Conservation (phyloP, 2,329 filamentous ascomycete genomes). For the Bertia moriformis region DNA sequence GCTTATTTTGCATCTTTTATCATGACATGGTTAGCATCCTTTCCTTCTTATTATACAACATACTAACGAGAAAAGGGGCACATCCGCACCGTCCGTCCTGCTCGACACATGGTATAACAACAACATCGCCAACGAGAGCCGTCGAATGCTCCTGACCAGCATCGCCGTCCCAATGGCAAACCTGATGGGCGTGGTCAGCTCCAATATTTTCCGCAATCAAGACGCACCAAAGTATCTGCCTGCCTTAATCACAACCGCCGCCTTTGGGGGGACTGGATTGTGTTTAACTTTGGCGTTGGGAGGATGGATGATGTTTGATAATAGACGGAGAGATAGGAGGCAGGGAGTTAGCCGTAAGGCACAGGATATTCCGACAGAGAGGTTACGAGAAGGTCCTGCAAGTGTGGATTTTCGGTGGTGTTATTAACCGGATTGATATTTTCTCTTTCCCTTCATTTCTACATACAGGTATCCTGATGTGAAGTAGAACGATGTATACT, state of each 20-base stretch:
- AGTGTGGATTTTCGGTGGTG: not conserved
- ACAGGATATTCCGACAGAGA: not conserved
- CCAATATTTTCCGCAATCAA: conserved; percentile 51
- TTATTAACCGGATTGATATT: no score
- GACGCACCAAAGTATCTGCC: conserved; percentile 54
- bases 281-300: conserved; percentile 38
- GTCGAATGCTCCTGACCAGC: conserved; percentile 43
- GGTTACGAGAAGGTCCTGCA: not conserved
- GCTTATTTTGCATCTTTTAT: conserved; percentile 1
- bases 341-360: not conserved
- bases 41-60: no score
- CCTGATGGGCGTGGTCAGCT: conserved; percentile 53
- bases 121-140: conserved; percentile 49
- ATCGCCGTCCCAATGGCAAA: conserved; percentile 49
- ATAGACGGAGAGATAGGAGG: not conserved
- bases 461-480: no score
- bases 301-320: conserved; percentile 36
- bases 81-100: conserved; percentile 9
- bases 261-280: conserved; percentile 46
- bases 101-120: conserved; percentile 35
- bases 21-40: not conserved
- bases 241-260: conserved; percentile 49
- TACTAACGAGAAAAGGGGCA: not conserved
- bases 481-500: no score
- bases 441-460: no score